Conservation (phyloP, 148 eudicot species). For the Camellia japonica region DNA sequence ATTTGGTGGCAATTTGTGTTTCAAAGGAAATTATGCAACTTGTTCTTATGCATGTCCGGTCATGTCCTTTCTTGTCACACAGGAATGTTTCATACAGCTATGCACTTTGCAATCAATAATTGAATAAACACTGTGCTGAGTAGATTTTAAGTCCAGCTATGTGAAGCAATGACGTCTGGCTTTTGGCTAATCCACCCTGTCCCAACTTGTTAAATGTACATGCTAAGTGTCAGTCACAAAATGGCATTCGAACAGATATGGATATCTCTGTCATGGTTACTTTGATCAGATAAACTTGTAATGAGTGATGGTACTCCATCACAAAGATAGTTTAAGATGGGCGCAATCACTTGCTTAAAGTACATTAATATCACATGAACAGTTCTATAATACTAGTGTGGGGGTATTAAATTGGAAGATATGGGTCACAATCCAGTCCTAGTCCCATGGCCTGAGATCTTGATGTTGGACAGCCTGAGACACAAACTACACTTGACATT, state of each 20-base stretch:
- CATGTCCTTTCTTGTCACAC: neutral
- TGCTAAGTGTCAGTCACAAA: neutral
- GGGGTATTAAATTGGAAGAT: neutral
- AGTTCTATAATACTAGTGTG: neutral
- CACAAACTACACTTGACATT: neutral
- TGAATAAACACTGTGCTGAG: neutral
- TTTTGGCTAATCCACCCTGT: neutral
- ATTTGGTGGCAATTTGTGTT: neutral
- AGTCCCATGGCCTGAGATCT: neutral
- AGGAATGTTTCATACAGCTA: neutral
- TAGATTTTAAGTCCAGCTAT: neutral
- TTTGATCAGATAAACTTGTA: neutral
- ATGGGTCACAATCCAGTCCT: neutral
- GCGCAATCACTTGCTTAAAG: neutral
- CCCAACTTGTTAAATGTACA: neutral
- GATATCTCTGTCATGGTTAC: neutral
- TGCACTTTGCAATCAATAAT: neutral
- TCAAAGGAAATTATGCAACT: neutral
- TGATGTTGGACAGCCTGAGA: neutral
- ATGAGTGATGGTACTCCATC: neutral
- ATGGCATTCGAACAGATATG: neutral
- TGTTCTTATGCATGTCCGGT: neutral
- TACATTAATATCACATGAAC: neutral
- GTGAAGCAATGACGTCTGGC: neutral
- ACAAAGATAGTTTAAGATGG: neutral